phyloP scores from a whole-genome alignment of 208 protist species.

The Trypanosoma scelopori region DNA sequence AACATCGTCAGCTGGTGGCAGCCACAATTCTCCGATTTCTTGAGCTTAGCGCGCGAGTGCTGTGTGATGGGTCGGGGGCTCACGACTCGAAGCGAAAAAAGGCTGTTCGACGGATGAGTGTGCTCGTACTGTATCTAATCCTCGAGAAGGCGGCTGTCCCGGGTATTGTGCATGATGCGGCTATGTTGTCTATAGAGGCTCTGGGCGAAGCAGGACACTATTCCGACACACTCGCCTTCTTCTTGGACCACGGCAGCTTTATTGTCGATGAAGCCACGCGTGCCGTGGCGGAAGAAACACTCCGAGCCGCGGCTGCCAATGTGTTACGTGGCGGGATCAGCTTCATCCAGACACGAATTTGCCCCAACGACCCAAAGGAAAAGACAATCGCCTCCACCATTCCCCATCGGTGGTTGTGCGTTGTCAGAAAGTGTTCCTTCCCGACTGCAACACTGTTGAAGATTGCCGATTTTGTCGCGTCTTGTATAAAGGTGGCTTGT shows the following conservation, averaged over 20 bases:
- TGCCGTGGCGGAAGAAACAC: constrained; percentile 56
- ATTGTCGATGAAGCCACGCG: constrained; percentile 80
- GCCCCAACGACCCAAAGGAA: neutral
- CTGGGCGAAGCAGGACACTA: constrained; percentile 41
- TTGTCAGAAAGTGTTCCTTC: constrained; percentile 10
- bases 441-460: constrained; percentile 23
- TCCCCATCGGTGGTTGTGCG: constrained; percentile 37
- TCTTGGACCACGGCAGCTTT: constrained; percentile 43
- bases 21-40: constrained; percentile 71
- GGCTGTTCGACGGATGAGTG: constrained; percentile 22
- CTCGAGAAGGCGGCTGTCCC: constrained; percentile 79
- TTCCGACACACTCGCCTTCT: constrained; percentile 47
- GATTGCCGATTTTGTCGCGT: constrained; percentile 69
- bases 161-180: constrained; percentile 56
- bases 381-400: neutral
- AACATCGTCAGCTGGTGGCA: constrained; percentile 74
- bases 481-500: constrained; percentile 55
- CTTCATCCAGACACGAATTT: constrained; percentile 16
- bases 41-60: constrained; percentile 43
- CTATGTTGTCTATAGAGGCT: constrained; percentile 47
- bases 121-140: constrained; percentile 81
- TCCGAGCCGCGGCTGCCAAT: constrained; percentile 58
- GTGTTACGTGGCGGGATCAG: constrained; percentile 67
- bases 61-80: constrained; percentile 3
- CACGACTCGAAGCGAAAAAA: constrained; percentile 10